Percentiles rank a stretch among this genome's conserved stretches.
phyloP scores from a whole-genome alignment of 257 asterid genomes.

The Fraxinus quadrangulata region DNA sequence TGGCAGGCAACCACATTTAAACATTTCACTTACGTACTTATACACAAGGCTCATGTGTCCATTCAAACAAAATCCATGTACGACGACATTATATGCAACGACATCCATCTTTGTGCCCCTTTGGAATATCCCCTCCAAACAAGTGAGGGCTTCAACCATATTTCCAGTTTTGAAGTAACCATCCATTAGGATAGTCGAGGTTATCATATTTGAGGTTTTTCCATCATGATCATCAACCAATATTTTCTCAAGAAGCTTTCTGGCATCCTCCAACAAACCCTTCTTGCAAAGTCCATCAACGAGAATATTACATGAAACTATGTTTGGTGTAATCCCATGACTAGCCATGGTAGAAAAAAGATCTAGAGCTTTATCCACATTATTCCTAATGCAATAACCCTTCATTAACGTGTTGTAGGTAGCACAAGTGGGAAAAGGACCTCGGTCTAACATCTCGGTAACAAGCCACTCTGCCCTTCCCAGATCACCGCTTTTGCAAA shows the following conservation, averaged over 20 bases:
- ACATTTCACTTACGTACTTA: conserved; percentile 54
- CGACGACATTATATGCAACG: conserved; percentile 74
- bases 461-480: conserved; percentile 69
- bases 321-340: conserved; percentile 59
- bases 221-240: conserved; percentile 45
- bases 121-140: conserved; percentile 49
- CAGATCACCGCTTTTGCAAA: conserved; percentile 69
- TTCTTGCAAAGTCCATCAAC: conserved; percentile 73
- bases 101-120: conserved; percentile 49
- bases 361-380: conserved; percentile 64
- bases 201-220: conserved; percentile 44
- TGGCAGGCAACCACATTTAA: conserved; percentile 66
- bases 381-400: conserved; percentile 61
- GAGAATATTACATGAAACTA: conserved; percentile 76
- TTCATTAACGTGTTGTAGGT: conserved; percentile 80
- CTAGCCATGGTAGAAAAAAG: conserved; percentile 60
- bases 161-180: conserved; percentile 70
- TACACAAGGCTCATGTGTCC: conserved; percentile 47
- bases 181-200: conserved; percentile 80
- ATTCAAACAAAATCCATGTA: conserved; percentile 62
- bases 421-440: conserved; percentile 73
- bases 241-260: conserved; percentile 54
- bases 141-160: conserved; percentile 49
- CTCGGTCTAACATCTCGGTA: conserved; percentile 58
- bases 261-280: conserved; percentile 60